Percentiles rank a stretch among this genome's conserved stretches.
phyloP scores from a whole-genome alignment of 2,329 filamentous ascomycete genomes.

The Cercospora sojina region DNA sequence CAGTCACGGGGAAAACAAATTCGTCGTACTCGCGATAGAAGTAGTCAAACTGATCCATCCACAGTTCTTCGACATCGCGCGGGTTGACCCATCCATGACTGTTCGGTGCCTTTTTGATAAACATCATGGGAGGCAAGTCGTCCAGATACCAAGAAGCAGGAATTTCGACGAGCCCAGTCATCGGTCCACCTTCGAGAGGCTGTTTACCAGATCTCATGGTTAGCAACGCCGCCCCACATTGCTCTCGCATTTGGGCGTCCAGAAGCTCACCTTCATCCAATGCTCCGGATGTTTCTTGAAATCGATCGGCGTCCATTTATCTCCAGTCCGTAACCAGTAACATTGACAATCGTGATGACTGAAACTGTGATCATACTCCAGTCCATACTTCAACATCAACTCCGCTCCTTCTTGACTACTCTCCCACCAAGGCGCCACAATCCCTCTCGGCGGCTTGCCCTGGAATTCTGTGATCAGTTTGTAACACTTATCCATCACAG shows the following conservation, averaged over 20 bases:
- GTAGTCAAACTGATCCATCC: constrained; percentile 68
- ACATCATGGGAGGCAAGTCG: constrained; percentile 66
- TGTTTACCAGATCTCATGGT: neutral
- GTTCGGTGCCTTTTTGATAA: constrained; percentile 65
- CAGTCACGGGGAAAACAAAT: constrained; percentile 74
- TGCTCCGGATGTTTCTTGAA: constrained; percentile 60
- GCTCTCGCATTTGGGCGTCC: neutral
- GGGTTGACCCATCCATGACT: constrained; percentile 60
- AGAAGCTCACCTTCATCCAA: constrained; percentile 55
- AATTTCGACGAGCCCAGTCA: constrained; percentile 66
- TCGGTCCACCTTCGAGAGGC: constrained; percentile 57
- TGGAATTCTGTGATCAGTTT: constrained; percentile 68
- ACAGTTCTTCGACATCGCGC: constrained; percentile 63
- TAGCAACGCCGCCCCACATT: neutral
- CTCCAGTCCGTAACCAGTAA: constrained; percentile 64
- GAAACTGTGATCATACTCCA: constrained; percentile 70
- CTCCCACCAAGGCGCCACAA: constrained; percentile 76
- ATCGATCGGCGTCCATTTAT: constrained; percentile 67
- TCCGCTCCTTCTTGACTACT: constrained; percentile 66
- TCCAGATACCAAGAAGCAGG: constrained; percentile 63
- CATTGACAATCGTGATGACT: constrained; percentile 63
- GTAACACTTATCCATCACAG: constrained; percentile 73
- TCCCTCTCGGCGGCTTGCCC: constrained; percentile 67
- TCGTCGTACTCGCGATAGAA: constrained; percentile 76
- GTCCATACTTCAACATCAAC: constrained; percentile 63